Base-by-base conservation (phyloP, 345 rosid species). In the Passiflora organensis region DNA sequence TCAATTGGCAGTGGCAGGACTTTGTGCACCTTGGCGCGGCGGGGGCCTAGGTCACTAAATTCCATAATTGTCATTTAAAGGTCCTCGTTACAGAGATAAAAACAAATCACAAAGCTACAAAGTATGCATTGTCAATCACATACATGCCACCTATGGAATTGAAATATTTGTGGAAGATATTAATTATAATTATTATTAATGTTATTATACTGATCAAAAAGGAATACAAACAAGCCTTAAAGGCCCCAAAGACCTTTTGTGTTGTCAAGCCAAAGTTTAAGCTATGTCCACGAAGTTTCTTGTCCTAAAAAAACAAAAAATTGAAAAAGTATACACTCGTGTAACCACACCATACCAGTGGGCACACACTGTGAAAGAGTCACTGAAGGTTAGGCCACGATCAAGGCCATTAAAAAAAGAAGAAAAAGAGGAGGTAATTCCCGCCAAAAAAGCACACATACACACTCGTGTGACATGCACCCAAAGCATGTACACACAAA, bases 81-180 rank as follows among this genome's bases (percentile, higher is more conserved):
- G 51, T 50, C 18, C 1, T 46, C 21, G 37, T 34, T 51, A 46
- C 4, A 47, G 61, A 16, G 56, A 48, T 54, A 38, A 56, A 56
- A 69, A 75, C 82, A 75, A 76, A 63, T 43, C 61, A 72, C 72
- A 78, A 82, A 65, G 73, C 70, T 78, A 72, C 93, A 80, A 80
- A 73, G 16, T 58, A 12, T 50, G 32, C 23, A 49, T 51, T 64
- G 78, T 54, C 83, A 66, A 70, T 78, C 84, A 82, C 76, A 64
- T 78, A 78, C 34, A n/a, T n/a, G n/a, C 66, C 25, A 10, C 37
- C 60, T 63, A 51, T 53, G 53, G 42, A 51, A 18, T 52, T 16
- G 16, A 13, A 19, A 5, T 28, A 2, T 28, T 28, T 28, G 34
- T 28, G 20, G 16, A 34, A 43, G 47, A 6, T 6, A 14, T 43